Evolutionary conservation across 306 rosid genomes (phyloP).

Genomic region (Dalbergia oliveri): DNA sequence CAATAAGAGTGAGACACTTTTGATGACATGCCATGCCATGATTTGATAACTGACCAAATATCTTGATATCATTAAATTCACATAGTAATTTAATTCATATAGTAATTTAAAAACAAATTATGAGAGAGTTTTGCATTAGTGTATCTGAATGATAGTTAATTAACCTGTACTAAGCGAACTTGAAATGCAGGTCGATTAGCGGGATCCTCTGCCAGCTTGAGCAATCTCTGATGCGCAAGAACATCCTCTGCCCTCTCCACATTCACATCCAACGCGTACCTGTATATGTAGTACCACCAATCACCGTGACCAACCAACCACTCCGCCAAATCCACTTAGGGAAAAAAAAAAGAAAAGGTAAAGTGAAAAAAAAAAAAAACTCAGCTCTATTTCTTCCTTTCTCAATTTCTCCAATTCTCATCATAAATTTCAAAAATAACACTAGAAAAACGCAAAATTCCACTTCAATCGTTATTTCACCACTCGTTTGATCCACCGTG

Average conservation of each 20-base stretch:
- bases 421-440: conserved; percentile 13
- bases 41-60: too few relatives aligned
- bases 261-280: conserved; percentile 97
- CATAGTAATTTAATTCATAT: too few relatives aligned
- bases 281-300: conserved; percentile 54
- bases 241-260: conserved; percentile 99
- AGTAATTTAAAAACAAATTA: neutral
- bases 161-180: conserved; percentile 91
- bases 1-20: too few relatives aligned
- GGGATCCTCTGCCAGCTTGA: conserved; percentile 84
- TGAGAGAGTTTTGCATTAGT: neutral
- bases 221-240: conserved; percentile 82
- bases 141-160: conserved; percentile 17
- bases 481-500: neutral
- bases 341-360: conserved; percentile 24
- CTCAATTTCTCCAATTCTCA: conserved; percentile 7
- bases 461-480: conserved; percentile 27
- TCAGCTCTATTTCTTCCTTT: conserved; percentile 34
- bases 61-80: too few relatives aligned
- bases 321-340: conserved; percentile 55
- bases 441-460: conserved; percentile 31
- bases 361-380: conserved; percentile 38
- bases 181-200: conserved; percentile 80
- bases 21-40: too few relatives aligned
- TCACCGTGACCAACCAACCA: conserved; percentile 54